phyloP scores from a whole-genome alignment of 177 flowering plant species.

The Tripterygium wilfordii region DNA sequence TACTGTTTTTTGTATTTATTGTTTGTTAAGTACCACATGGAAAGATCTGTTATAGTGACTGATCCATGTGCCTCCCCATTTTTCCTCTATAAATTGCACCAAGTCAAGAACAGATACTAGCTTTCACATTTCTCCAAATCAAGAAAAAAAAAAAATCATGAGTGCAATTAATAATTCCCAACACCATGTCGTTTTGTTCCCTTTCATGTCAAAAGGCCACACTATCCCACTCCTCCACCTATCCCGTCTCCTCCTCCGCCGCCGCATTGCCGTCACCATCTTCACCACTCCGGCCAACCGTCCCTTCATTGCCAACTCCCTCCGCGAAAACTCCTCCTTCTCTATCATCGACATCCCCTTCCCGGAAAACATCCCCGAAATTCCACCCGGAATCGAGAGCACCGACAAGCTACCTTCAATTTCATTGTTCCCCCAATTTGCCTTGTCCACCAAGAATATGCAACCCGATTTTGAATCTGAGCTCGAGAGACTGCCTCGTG shows the following conservation, averaged over 20 bases:
- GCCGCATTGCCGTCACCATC: conserved; percentile 37
- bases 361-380: conserved; percentile 8
- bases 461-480: conserved; percentile 34
- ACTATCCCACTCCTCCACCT: conserved; percentile 50
- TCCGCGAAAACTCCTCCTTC: conserved; percentile 23
- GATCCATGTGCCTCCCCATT: no score
- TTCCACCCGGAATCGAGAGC: conserved; percentile 37
- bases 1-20: no score
- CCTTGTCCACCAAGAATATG: conserved; percentile 32
- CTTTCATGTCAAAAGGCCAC: conserved; percentile 75
- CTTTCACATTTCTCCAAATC: no score
- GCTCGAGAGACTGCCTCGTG: conserved; percentile 17
- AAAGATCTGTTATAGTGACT: no score
- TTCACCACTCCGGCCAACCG: conserved; percentile 53
- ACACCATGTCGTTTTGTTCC: conserved; percentile 40
- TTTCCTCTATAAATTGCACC: no score
- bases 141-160: no score
- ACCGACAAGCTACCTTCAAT: conserved; percentile 41
- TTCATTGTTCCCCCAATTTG: conserved; percentile 29
- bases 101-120: no score
- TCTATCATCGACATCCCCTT: conserved; percentile 28
- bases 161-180: neutral
- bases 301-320: conserved; percentile 29
- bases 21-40: no score
- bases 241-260: conserved; percentile 39